Base-by-base conservation (phyloP, 108 stramenopile genomes). In the Fistulifera pelliculosa region DNA sequence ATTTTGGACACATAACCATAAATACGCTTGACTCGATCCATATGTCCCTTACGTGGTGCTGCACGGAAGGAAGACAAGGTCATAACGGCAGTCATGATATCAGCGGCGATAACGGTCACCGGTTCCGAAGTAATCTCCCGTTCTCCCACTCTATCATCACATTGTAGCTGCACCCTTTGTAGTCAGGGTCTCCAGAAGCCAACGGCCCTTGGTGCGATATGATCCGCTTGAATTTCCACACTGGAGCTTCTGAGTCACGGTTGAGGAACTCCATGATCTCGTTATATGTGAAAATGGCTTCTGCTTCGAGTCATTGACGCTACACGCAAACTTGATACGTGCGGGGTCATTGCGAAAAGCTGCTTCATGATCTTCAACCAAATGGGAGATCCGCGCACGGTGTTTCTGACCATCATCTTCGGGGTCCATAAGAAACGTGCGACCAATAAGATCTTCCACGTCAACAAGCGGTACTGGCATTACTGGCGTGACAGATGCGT, bases 141-240 rank as follows among this genome's bases (percentile, higher is more conserved):
- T 56, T 48, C 21, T 63, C 71, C 66, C 66, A 68, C 24, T 64
- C 28, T 11, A 68, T 40, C 15, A 16, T 1, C 17, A 74, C 62
- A 44, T 74, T 74, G 27, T 40, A 68, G 16, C 40, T 54, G 38
- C 28, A 41, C 41, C 64, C 64, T 41, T 58, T 63, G 23, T 52
- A 70, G 2, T 38, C 14, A 15, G 47, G 56, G 49, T 57, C 12
- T 15, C 2, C 15, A 13, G 52, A 13, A 1, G 13, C n/a, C 17
- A 68, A 25, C 11, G 65, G 65, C 2, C 65, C 65, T 53, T 58
- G 43, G 49, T 66, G 65, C 5, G 18, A 24, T 3, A 43, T 22
- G 6, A 43, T 21, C 1, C 41, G 23, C 10, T 24, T 44, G 56
- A 44, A 57, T 16, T 38, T 54, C 54, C 38, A 40, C 26, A 45